Conservation (phyloP, 2,329 filamentous ascomycete species). For the Botryotinia globosa region DNA sequence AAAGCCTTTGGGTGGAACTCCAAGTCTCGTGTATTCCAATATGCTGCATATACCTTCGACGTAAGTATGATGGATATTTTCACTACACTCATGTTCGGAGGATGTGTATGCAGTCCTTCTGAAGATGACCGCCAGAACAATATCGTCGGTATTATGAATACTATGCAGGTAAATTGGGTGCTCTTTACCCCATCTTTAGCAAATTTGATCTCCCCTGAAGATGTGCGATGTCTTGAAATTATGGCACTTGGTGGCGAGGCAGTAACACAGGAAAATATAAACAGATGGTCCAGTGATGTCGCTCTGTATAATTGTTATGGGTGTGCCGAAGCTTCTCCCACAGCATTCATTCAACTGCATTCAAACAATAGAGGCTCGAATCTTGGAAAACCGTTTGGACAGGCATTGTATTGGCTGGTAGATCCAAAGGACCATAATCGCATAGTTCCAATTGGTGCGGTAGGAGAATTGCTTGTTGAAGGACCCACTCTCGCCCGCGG, state of each 20-base stretch:
- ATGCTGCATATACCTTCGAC: slow-evolving; percentile 30
- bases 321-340: background rate
- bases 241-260: slow-evolving; percentile 29
- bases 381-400: slow-evolving; percentile 10
- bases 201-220: slow-evolving; percentile 38
- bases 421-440: slow-evolving; percentile 41
- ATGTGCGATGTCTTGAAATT: slow-evolving; percentile 30
- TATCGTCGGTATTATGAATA: slow-evolving; percentile 23
- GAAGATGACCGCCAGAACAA: slow-evolving; percentile 28
- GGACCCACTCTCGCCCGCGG: slow-evolving; percentile 41
- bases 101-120: slow-evolving; percentile 30
- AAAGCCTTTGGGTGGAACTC: background rate
- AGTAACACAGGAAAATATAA: slow-evolving; percentile 28
- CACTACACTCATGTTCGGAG: slow-evolving; percentile 27
- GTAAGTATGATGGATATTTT: slow-evolving; percentile 28
- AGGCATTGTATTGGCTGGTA: slow-evolving; percentile 39
- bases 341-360: slow-evolving; percentile 1
- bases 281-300: slow-evolving; percentile 36
- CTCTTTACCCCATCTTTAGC: slow-evolving; percentile 29
- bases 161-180: slow-evolving; percentile 25
- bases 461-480: slow-evolving; percentile 43
- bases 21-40: slow-evolving; percentile 23
- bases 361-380: slow-evolving; percentile 15
- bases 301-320: slow-evolving; percentile 17
- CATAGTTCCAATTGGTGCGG: slow-evolving; percentile 38